Evolutionary conservation across 129 eudicot genomes (phyloP).

Genomic region (Apium graveolens): DNA sequence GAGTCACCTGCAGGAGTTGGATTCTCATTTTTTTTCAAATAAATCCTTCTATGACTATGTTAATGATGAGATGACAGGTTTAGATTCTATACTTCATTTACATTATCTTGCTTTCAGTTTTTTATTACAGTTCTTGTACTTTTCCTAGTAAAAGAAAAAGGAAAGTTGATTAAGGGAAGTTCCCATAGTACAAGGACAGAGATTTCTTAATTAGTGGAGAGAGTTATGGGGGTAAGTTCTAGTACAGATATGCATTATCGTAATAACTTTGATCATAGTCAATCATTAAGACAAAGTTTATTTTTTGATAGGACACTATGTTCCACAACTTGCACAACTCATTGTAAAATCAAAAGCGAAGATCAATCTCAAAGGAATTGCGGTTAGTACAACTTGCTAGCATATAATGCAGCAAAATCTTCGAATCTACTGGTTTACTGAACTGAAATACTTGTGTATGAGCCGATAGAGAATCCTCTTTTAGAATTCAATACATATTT

Average conservation of each 20-base stretch:
- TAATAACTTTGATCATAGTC: no score
- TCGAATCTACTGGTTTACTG: not conserved
- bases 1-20: constrained; percentile 96
- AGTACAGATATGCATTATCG: not conserved
- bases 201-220: constrained; percentile 66
- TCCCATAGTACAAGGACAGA: constrained; percentile 55
- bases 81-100: not conserved
- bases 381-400: constrained; percentile 39
- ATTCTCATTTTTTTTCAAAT: constrained; percentile 53
- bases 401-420: not conserved
- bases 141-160: not conserved
- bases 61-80: constrained; percentile 14
- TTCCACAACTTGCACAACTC: constrained; percentile 77
- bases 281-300: not conserved
- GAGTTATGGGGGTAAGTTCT: constrained; percentile 64
- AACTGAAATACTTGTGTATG: not conserved
- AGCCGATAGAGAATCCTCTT: constrained; percentile 84
- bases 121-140: not conserved
- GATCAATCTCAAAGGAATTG: constrained; percentile 75
- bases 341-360: constrained; percentile 52
- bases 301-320: constrained; percentile 69
- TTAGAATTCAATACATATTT: constrained; percentile 74
- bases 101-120: not conserved
- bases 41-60: constrained; percentile 45
- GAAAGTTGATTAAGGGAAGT: constrained; percentile 13